Conservation (phyloP, 495 filamentous ascomycete genomes). For the Lineolata rhizophorae region DNA sequence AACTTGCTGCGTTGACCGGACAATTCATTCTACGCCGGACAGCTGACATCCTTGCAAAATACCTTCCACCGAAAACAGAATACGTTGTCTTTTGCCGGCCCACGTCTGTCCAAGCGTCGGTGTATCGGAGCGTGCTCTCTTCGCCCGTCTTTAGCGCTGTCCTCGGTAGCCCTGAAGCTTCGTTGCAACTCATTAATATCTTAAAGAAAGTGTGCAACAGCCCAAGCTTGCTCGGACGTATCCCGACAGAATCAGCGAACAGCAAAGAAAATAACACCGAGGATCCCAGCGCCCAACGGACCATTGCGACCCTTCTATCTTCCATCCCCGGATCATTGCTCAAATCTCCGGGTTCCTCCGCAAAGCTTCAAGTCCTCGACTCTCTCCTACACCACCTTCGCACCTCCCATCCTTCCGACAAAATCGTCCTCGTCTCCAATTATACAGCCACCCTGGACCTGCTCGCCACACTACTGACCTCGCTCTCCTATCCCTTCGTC, state of each 20-base stretch:
- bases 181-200: conserved; percentile 50
- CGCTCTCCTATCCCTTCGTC: conserved; percentile 40
- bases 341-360: conserved; percentile 35
- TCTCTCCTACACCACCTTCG: conserved; percentile 40
- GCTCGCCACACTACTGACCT: conserved; percentile 38
- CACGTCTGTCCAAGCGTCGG: conserved; percentile 39
- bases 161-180: conserved; percentile 41
- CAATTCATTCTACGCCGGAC: conserved; percentile 59
- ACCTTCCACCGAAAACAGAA: conserved; percentile 58
- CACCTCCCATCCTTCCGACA: conserved; percentile 36
- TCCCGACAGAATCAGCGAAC: conserved; percentile 33
- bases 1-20: conserved; percentile 43
- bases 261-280: conserved; percentile 21
- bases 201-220: conserved; percentile 73
- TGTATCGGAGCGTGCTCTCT: conserved; percentile 46
- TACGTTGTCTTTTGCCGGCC: conserved; percentile 59
- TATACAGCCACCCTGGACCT: conserved; percentile 61
- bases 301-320: conserved; percentile 28
- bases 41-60: conserved; percentile 50
- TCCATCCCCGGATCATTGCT: conserved; percentile 35
- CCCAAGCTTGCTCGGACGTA: conserved; percentile 35
- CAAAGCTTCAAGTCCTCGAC: conserved; percentile 53
- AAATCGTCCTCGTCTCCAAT: conserved; percentile 64
- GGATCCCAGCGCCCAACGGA: conserved; percentile 14
- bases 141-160: conserved; percentile 46